Percentiles rank a stretch among this genome's conserved stretches.
Evolutionary conservation across 192 early-diverging fungal species (phyloP).

Genomic region (Coemansia erecta): DNA sequence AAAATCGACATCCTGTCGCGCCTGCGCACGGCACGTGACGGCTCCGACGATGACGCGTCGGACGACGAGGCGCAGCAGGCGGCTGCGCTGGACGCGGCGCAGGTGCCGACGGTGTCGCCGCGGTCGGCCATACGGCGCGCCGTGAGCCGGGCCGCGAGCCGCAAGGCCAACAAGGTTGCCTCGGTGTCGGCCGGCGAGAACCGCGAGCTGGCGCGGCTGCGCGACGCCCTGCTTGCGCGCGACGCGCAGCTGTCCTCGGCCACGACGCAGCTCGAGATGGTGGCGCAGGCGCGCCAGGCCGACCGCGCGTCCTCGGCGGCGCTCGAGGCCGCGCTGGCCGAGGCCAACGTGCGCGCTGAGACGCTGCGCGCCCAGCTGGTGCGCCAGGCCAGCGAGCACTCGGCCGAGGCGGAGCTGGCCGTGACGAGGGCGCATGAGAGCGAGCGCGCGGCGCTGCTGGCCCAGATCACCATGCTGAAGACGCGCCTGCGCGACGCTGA

Average conservation of each 20-base stretch:
- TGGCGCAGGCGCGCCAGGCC: conserved; percentile 25
- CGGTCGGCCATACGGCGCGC: conserved; percentile 37
- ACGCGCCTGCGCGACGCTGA: conserved; percentile 32
- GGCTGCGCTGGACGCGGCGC: too few relatives aligned
- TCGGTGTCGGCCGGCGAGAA: conserved; percentile 48
- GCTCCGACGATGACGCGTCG: conserved; percentile 10
- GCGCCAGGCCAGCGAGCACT: conserved; percentile 13
- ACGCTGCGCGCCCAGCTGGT: conserved; percentile 16
- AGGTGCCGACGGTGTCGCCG: conserved; percentile 48
- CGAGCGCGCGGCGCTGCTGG: conserved; percentile 34
- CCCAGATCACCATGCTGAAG: conserved; percentile 37
- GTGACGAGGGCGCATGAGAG: conserved; percentile 29
- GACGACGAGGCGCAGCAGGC: conserved; percentile 7
- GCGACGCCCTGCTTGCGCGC: conserved; percentile 11
- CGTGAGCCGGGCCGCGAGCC: conserved; percentile 41
- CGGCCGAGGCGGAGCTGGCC: conserved; percentile 26
- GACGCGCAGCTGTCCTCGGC: conserved; percentile 25
- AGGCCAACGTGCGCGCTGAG: conserved; percentile 24
- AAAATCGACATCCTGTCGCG: conserved; percentile 54
- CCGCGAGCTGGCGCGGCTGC: conserved; percentile 22
- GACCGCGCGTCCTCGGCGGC: conserved; percentile 18
- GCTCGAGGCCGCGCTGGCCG: conserved; percentile 31
- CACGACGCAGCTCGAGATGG: conserved; percentile 36
- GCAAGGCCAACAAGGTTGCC: conserved; percentile 43
- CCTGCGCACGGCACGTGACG: conserved; percentile 16